A percentile compares a stretch with the other conserved stretches of the same genome.
phyloP scores from a whole-genome alignment of 495 filamentous ascomycete species.

The Hypoxylon rickii region DNA sequence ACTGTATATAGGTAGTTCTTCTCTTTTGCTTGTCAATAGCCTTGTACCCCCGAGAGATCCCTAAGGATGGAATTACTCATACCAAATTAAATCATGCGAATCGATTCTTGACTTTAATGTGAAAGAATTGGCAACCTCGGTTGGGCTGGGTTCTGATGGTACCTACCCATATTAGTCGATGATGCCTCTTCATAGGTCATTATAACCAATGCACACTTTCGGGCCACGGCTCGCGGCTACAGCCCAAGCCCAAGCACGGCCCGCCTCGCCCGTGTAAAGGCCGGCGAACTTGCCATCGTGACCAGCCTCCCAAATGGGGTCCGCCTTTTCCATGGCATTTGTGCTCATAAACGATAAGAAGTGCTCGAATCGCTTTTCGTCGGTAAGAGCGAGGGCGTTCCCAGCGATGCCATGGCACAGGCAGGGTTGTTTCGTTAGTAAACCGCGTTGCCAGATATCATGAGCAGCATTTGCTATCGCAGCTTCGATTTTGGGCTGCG shows the following conservation, averaged over 20 bases:
- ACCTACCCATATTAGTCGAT: not conserved
- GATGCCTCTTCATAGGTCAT: conserved; percentile 25
- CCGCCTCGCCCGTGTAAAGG: conserved; percentile 32
- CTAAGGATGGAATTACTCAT: no score
- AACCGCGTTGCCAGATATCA: conserved; percentile 55
- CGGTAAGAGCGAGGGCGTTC: conserved; percentile 54
- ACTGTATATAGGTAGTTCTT: not conserved
- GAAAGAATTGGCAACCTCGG: no score
- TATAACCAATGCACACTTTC: conserved; percentile 30
- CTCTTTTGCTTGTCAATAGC: not conserved
- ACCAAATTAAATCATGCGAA: no score
- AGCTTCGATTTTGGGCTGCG: conserved; percentile 51
- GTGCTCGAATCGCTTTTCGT: conserved; percentile 14
- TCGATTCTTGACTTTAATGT: no score
- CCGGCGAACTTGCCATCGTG: conserved; percentile 7
- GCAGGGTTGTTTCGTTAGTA: conserved; percentile 65
- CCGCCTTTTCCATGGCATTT: conserved; percentile 10
- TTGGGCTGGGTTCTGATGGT: no score
- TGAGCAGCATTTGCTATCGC: conserved; percentile 51
- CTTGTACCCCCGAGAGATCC: no score
- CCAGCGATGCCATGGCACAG: conserved; percentile 68
- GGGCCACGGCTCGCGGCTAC: conserved; percentile 6
- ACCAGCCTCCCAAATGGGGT: not conserved
- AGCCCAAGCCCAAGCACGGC: conserved; percentile 32
- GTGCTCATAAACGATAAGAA: conserved; percentile 30